Base-by-base conservation (phyloP, 2,329 filamentous ascomycete genomes). In the Clarireedia paspali region DNA sequence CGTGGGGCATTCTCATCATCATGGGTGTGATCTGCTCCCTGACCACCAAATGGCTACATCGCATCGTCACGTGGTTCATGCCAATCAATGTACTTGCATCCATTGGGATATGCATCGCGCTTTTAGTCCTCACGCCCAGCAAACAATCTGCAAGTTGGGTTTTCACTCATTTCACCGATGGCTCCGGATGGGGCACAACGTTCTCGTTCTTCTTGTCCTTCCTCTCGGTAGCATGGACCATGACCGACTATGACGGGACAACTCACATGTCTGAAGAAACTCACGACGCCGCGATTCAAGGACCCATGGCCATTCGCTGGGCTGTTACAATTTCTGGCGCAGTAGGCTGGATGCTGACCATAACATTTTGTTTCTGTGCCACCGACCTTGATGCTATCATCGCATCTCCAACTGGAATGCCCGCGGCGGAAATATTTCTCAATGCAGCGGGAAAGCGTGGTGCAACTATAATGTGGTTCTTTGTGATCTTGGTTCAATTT, bases 201-300 rank as follows among this genome's bases (percentile, higher is more conserved):
- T 84, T 85, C 60, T 85, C 82, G 0, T 85, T 85, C 62, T 72
- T 85, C 9, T 71, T 85, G 6, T 74, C 73, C 26, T 80, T 80
- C 61, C 68, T 81, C 5, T 79, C 77, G 15, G 78, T 81, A 14
- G 76, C 78, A 23, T 81, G 78, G 78, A 83, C 81, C n/a, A 85
- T 86, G 82, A 86, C 82, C 5, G 82, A 85, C 65, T 85, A 85
- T 65, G 82, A 85, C 62, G 82, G 79, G 47, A 86, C 83, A 10
- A 84, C 82, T 5, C 83, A 85, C 63, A 84, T 86, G 77, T 83
- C 81, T 2, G 83, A 85, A 72, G 82, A 86, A 70, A 84, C 80
- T 0, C 81, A 84, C 60, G 78, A 85, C 65, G 82, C 83, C 6
- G 81, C 81, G 2, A 74, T 81, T 50, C 74, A 75, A 57, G 83